Conservation (phyloP, 306 rosid species). For the Styphnolobium japonicum region DNA sequence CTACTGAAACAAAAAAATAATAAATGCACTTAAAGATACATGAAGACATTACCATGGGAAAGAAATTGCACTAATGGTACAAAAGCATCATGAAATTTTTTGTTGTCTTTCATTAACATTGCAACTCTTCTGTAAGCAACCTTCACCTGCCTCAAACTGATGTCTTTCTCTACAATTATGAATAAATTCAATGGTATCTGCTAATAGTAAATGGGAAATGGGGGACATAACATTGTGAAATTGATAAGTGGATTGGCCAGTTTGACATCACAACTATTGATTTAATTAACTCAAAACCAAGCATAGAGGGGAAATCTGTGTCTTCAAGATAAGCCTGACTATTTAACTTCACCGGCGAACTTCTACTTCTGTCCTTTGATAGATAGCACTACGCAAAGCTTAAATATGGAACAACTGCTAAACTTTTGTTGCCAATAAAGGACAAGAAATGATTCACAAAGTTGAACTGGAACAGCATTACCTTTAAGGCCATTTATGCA, state of each 20-base stretch:
- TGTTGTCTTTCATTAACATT: not conserved
- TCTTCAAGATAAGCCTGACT: not conserved
- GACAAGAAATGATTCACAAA: too few relatives aligned
- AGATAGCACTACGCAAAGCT: too few relatives aligned
- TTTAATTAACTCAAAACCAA: too few relatives aligned
- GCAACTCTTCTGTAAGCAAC: not conserved
- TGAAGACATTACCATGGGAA: not conserved
- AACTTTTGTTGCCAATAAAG: too few relatives aligned
- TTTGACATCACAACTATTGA: not conserved
- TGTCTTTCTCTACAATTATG: not conserved
- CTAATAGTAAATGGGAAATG: not conserved
- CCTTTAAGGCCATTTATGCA: too few relatives aligned
- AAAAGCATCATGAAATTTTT: too few relatives aligned
- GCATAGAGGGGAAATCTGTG: not conserved
- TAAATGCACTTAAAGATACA: not conserved
- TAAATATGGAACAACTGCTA: not conserved
- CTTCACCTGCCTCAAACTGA: not conserved
- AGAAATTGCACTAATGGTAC: not conserved
- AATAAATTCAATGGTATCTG: not conserved
- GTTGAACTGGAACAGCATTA: too few relatives aligned
- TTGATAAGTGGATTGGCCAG: not conserved
- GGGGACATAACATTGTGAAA: not conserved
- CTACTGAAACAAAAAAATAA: too few relatives aligned
- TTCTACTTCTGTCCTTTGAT: too few relatives aligned
- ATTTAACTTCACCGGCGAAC: too few relatives aligned